phyloP scores from a whole-genome alignment of 2,329 filamentous ascomycete species.

The Davidsoniella neocaledoniae region DNA sequence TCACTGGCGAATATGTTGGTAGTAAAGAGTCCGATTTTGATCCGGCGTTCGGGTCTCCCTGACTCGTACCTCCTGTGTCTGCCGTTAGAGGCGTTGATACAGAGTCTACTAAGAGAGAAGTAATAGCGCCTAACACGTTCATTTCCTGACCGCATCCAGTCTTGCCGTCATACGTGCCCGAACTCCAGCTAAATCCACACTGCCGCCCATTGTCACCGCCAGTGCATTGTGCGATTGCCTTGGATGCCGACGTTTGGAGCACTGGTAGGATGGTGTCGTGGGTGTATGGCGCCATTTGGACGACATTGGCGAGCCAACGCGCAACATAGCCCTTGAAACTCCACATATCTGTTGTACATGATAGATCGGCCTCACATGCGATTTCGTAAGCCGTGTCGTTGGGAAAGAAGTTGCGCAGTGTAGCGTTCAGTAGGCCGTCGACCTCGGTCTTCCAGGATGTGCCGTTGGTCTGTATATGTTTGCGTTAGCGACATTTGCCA shows the following conservation, averaged over 20 bases:
- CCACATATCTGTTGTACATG: conserved; percentile 46
- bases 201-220: conserved; percentile 29
- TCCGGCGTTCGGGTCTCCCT: conserved; percentile 28
- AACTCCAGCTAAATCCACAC: conserved; percentile 40
- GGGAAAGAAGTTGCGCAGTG: conserved; percentile 30
- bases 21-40: conserved; percentile 22
- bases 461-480: conserved; percentile 13
- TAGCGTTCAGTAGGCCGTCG: conserved; percentile 31
- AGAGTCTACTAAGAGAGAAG: conserved; percentile 30
- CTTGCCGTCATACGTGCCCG: conserved; percentile 33
- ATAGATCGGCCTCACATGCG: conserved; percentile 37
- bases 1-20: conserved; percentile 21
- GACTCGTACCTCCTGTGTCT: conserved; percentile 33
- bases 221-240: conserved; percentile 38
- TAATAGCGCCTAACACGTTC: conserved; percentile 38
- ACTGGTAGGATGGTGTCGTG: conserved; percentile 31
- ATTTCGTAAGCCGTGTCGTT: conserved; percentile 43
- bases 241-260: conserved; percentile 33
- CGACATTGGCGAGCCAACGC: conserved; percentile 36
- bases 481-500: not conserved
- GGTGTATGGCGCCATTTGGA: conserved; percentile 38
- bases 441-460: conserved; percentile 35
- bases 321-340: conserved; percentile 46
- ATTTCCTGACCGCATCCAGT: conserved; percentile 44
- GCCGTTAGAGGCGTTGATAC: conserved; percentile 28